Conservation (phyloP, 225 moss, liverwort and hornwort species). For the Neckera pumila region DNA sequence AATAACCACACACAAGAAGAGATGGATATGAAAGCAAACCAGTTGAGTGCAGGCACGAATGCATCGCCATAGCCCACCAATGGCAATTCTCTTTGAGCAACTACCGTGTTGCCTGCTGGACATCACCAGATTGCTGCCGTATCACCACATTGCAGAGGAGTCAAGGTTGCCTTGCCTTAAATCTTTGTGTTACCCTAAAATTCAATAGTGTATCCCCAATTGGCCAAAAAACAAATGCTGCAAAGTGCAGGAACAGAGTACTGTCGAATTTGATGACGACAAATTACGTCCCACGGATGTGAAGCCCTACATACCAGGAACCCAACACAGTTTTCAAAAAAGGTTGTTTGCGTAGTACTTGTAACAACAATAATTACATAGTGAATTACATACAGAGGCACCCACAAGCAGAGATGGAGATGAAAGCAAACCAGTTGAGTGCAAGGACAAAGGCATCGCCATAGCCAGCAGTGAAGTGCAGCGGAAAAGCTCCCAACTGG, state of each 20-base stretch:
- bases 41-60: not conserved
- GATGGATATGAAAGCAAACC: not conserved
- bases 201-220: not conserved
- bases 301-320: not conserved
- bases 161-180: not conserved
- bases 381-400: not conserved
- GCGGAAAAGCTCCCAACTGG: not conserved
- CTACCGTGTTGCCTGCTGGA: not conserved
- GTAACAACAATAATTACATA: not conserved
- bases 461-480: not conserved
- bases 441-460: not conserved
- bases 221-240: not conserved
- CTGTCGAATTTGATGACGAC: not conserved
- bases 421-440: not conserved
- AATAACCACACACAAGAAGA: not conserved
- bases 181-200: not conserved
- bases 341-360: not conserved
- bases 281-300: not conserved
- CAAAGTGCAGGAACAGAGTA: not conserved
- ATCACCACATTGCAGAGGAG: not conserved
- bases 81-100: not conserved
- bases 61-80: not conserved
- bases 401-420: not conserved
- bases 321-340: not conserved
- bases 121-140: constrained; percentile 1